Evolutionary conservation across 805 yeast genomes (phyloP).

Genomic region (Candida awuae): DNA sequence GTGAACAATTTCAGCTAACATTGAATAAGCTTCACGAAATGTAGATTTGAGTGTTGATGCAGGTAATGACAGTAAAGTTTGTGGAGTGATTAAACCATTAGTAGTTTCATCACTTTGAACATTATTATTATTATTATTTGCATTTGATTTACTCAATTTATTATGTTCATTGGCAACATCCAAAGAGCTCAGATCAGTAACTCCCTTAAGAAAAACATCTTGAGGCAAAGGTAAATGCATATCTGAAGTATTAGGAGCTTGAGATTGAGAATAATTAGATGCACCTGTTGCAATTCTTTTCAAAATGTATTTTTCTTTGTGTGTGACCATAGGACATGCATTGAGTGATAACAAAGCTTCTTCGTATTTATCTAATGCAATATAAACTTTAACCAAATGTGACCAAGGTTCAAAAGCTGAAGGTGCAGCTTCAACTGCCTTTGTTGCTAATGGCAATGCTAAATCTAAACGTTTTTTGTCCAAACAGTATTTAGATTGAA

Average conservation of each 20-base stretch:
- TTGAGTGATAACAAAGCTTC: slow-evolving; percentile 65
- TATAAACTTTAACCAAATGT: slow-evolving; percentile 53
- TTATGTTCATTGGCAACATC: slow-evolving; percentile 61
- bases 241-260: slow-evolving; percentile 36
- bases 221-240: slow-evolving; percentile 70
- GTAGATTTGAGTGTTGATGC: slow-evolving; percentile 60
- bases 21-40: slow-evolving; percentile 47
- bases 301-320: slow-evolving; percentile 56
- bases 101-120: too few species aligned
- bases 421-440: slow-evolving; percentile 65
- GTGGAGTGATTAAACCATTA: slow-evolving; percentile 20
- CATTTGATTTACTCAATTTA: slow-evolving; percentile 33
- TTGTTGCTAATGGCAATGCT: slow-evolving; percentile 51
- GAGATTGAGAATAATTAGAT: background rate
- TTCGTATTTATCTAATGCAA: slow-evolving; percentile 57
- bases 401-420: slow-evolving; percentile 74
- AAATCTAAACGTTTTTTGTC: slow-evolving; percentile 45
- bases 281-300: slow-evolving; percentile 36
- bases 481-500: slow-evolving; percentile 52
- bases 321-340: slow-evolving; percentile 75
- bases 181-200: slow-evolving; percentile 55
- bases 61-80: slow-evolving; percentile 51
- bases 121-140: background rate
- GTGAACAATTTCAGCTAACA: slow-evolving; percentile 58
- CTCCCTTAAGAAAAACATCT: slow-evolving; percentile 65